Evolutionary conservation across 257 asterid species (phyloP), one percentile per base, ranked within the genome.

Genomic region (Fraxinus quadrangulata): DNA sequence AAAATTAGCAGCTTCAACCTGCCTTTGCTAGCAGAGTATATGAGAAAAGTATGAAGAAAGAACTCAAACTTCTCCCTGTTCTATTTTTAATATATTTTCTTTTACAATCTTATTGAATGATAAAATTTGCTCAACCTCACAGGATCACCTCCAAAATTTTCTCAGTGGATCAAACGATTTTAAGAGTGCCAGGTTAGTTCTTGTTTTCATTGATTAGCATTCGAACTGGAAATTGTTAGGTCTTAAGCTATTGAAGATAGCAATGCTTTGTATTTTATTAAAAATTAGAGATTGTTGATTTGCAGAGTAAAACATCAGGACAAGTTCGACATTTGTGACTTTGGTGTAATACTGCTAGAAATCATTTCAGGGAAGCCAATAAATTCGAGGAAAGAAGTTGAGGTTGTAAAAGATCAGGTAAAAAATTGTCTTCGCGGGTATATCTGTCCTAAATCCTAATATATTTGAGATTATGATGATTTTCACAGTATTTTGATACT

Each of bases 311-410:
- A 79, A 78, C 83, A 88, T 82, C 91, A 86, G 73, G 97, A 88
- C 66, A 92, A 91, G 89, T 71, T 67, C 39, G 98, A 91, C 69
- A 87, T 90, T 17, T 88, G 90, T 51, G 96, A 90, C 81, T 91
- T 92, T 12, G 99, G 99, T 40, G 89, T 89, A 30, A 87, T 94
- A 67, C 80, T 94, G 76, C 87, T 92, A 76, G 96, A 94, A 89
- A 77, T 92, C 70, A 90, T 94, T 72, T 66, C 88, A 0, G 97
- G 97, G 73, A 91, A 80, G 84, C 85, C 84, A 6, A 78, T 89
- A 79, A 82, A 81, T 84, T 84, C 90, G 74, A 81, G 80, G 39
- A 82, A 76, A 13, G 97, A 84, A 67, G 83, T 85, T 34, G 87
- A 85, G 75, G 80, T 81, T 42, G 78, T 89, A 59, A 88, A 81